Percentiles rank a stretch among this genome's conserved stretches.
Conservation (phyloP, 805 yeast species). For the Hanseniaspora lachancei region DNA sequence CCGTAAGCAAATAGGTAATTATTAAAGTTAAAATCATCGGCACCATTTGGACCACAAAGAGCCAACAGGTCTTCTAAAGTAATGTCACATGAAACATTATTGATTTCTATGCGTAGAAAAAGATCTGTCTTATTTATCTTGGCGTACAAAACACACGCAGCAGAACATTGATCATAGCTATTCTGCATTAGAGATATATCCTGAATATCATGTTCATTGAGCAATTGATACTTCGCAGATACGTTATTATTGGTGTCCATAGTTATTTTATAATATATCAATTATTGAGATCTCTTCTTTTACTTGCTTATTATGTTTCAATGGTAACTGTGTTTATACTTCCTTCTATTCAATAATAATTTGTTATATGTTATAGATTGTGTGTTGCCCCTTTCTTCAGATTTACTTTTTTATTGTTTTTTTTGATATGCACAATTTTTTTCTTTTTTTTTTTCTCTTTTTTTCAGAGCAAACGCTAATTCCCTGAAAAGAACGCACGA, state of each 20-base stretch:
- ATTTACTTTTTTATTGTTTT: too few relatives aligned
- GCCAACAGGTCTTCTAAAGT: not conserved
- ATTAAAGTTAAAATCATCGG: not conserved
- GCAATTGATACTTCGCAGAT: not conserved
- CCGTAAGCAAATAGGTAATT: constrained; percentile 2
- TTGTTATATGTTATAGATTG: too few relatives aligned
- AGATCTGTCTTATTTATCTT: not conserved
- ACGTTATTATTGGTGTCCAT: not conserved
- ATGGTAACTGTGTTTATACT: too few relatives aligned
- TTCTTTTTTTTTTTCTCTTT: too few relatives aligned
- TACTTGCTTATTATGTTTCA: too few relatives aligned
- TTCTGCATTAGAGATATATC: not conserved
- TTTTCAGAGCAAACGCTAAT: too few relatives aligned
- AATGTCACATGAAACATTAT: not conserved
- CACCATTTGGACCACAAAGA: not conserved
- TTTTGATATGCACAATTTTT: too few relatives aligned
- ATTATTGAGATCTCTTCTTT: too few relatives aligned
- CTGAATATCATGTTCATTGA: not conserved
- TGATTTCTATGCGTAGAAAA: not conserved
- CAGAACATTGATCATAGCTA: not conserved
- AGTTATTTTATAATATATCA: too few relatives aligned
- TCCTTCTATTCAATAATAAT: too few relatives aligned
- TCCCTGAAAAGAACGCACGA: too few relatives aligned
- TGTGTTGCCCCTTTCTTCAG: too few relatives aligned
- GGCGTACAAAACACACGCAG: not conserved